Evolutionary conservation across 139 green algal species (phyloP), one percentile per base, ranked within the genome.

Genomic region (Chlamydomonas sp.): DNA sequence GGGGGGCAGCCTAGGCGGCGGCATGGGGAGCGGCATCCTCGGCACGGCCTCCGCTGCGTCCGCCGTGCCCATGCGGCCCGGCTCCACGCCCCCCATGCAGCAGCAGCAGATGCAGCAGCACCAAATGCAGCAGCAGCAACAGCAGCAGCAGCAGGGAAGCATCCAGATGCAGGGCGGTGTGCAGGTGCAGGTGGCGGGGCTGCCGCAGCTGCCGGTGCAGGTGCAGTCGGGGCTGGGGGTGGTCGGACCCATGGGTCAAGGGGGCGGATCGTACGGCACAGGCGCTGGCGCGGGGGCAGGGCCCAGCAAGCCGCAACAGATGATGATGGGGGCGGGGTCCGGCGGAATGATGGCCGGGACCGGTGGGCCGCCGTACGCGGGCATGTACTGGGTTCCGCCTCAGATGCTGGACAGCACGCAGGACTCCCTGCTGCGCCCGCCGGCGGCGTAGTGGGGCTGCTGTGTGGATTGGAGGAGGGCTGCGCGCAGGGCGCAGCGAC

Each of bases 401-500:
- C 82, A 83, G 60, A 92, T 93, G 84, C 78, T 95, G 66, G 93
- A 96, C 88, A 93, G 84, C 49, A 92, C 90, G 3, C 92, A 96
- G 86, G 94, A 96, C 75, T 94, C 93, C 14, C 64, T 96, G 77
- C 86, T 95, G 75, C 64, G 93, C 3, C 94, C 91, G 49, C 93
- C 93, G 15, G 93, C 89, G 58, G 91, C 91, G 2, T 94, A 64
- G 58, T 49, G 31, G 31, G 31, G 31, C 31, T 49, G 31, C 31
- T 49, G 31, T 49, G 31, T 49, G 31, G 31, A 49, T 49, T 49
- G 31, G 31, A 49, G 31, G 31, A 49, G 31, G 31, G 31, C 31
- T 49, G 31, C 31, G 31, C 31, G 31, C 31, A 49, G 14, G 61
- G 61, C 57, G 7, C 10, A 62, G 77, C 4, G 71, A 20, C 18